phyloP scores from a whole-genome alignment of 306 rosid species.

The Dicorynia guianensis region DNA sequence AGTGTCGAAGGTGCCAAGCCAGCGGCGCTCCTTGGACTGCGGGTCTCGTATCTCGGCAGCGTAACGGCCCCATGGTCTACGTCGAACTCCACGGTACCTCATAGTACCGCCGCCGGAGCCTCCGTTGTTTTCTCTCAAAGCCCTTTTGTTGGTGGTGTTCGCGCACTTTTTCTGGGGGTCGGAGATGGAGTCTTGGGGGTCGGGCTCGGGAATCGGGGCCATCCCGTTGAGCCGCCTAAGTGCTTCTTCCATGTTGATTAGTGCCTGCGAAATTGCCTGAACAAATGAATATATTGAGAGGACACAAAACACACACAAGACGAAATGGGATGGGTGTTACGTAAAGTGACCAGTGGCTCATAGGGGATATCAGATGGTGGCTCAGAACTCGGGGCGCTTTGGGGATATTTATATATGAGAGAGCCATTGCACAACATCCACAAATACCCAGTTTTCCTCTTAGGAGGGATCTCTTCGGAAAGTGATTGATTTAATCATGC shows the following conservation, averaged over 20 bases:
- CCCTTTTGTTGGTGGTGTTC: conserved; percentile 46
- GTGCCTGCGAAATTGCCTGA: background rate
- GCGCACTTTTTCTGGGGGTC: conserved; percentile 28
- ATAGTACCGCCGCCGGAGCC: conserved; percentile 26
- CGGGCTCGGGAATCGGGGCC: conserved; percentile 35
- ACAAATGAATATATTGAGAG: background rate
- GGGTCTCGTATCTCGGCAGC: conserved; percentile 99
- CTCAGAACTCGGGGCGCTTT: conserved; percentile 2
- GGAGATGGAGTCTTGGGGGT: background rate
- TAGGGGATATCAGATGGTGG: background rate
- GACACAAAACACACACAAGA: too few species aligned
- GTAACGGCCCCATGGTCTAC: conserved; percentile 97
- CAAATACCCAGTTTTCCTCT: background rate
- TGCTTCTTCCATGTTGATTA: conserved; percentile 67
- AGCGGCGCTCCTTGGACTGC: conserved; percentile 80
- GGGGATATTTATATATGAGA: conserved; percentile 37
- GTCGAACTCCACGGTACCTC: conserved; percentile 93
- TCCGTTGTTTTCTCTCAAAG: conserved; percentile 39
- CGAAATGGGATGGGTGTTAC: background rate
- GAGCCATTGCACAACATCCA: conserved; percentile 11
- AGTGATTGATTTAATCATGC: conserved; percentile 58
- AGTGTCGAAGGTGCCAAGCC: conserved; percentile 98
- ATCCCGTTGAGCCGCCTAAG: conserved; percentile 59
- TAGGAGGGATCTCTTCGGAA: conserved; percentile 29
- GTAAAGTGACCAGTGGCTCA: background rate